Percentiles rank a stretch among this genome's conserved stretches.
These are phyloP conservation scores for Kluyveromyces nonfermentans DNA, from an alignment of 805 yeast species.

Conservation along the genomic window DNA sequence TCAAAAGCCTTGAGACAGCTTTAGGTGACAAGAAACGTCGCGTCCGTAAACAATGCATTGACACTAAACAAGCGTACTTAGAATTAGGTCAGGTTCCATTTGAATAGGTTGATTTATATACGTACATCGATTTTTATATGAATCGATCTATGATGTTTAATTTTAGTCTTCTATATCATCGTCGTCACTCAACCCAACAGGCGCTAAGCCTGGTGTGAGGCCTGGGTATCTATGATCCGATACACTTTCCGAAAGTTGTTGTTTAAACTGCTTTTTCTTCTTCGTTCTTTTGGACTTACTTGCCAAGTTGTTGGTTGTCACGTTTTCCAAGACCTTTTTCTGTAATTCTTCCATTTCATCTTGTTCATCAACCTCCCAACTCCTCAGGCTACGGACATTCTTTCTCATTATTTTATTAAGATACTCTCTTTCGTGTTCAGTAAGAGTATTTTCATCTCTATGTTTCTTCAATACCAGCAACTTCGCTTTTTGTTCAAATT, in stretches of 20 bases:
- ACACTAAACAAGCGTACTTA: constrained; percentile 67
- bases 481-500: constrained; percentile 27
- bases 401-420: constrained; percentile 29
- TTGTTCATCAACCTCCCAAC: constrained; percentile 33
- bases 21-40: constrained; percentile 68
- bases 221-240: constrained; percentile 40
- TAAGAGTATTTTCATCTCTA: constrained; percentile 22
- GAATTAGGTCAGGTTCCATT: constrained; percentile 39
- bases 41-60: constrained; percentile 69
- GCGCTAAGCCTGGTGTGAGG: constrained; percentile 79
- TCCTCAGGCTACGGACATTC: constrained; percentile 32
- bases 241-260: constrained; percentile 11
- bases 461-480: constrained; percentile 29
- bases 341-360: constrained; percentile 38
- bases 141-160: neutral
- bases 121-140: neutral
- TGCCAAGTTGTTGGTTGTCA: constrained; percentile 29
- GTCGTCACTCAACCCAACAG: constrained; percentile 58
- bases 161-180: constrained; percentile 32
- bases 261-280: constrained; percentile 25
- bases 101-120: constrained; percentile 15
- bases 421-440: constrained; percentile 28
- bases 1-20: constrained; percentile 38
- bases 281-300: constrained; percentile 27
- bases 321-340: constrained; percentile 35